Base-by-base conservation (phyloP, 1,284 basidiomycete genomes). In the Pyrrhoderma noxium region DNA sequence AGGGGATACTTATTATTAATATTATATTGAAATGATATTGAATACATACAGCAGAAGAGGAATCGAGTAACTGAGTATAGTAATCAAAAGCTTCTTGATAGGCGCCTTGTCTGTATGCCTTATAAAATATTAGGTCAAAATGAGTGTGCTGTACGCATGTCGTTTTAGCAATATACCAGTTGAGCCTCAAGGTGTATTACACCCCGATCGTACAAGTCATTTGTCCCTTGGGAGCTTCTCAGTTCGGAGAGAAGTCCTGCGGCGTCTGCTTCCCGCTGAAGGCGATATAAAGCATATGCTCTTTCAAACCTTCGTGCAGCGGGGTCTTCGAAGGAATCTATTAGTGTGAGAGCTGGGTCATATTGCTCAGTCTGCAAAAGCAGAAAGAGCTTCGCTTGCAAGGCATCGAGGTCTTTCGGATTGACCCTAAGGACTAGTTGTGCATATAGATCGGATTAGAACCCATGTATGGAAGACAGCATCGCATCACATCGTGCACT, bases 321-420 rank as follows among this genome's bases (percentile, higher is more conserved):
- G 18, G 62, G 57, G 35, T 61, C 58, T n/a, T 60, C 56, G 9
- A 67, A 34, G 57, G 54, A 52, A 50, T 70, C 72, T 51, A 56
- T 25, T 13, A 86, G 65, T 4, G 69, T 61, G 13, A 88, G 68
- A 1, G 85, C 85, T 23, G 70, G 59, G 2, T 67, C 66, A 59
- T 87, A 90, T 58, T 85, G 82, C 62, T 93, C 91, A 1, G 84
- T 89, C 62, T 93, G 89, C 48, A 93, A 70, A 51, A 91, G 73
- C 39, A 93, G 68, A 68, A 89, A 92, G 3, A 93, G 70, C 61
- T 90, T 89, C 9, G 89, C 85, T 62, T 88, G 81, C 36, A 79
- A 69, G 1, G 89, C 88, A 59, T 92, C 81, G 8, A 64, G 61
- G 60, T 91, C 88, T 4, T 67, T 64, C n/a, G 85, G 77, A 49